Conservation (phyloP, 169 alveolate genomes). For the Plasmodium inui region DNA sequence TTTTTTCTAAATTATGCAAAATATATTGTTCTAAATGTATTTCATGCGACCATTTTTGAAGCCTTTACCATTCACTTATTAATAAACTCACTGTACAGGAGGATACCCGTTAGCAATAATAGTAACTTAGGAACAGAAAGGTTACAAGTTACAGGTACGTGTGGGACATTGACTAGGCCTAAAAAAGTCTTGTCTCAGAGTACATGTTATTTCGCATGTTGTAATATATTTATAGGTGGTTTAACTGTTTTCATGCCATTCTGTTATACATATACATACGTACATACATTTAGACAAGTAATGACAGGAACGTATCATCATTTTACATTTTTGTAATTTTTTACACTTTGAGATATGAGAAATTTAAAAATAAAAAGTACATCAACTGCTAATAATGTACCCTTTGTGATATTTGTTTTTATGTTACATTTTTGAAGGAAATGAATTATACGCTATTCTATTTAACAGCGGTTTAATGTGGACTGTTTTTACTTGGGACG, state of each 20-base stretch:
- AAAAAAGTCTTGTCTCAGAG: background rate
- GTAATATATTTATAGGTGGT: background rate
- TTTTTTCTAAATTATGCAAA: background rate
- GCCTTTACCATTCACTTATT: background rate
- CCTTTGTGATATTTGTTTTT: background rate
- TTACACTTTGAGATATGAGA: background rate
- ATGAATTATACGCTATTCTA: background rate
- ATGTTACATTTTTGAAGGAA: background rate
- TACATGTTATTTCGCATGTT: background rate
- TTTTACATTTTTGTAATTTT: background rate
- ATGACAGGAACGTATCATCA: background rate
- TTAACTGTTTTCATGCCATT: background rate
- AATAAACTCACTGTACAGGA: background rate
- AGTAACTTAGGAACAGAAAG: background rate
- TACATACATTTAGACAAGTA: background rate
- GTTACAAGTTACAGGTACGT: background rate
- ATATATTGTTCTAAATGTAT: background rate
- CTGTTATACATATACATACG: background rate
- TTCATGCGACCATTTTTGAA: background rate
- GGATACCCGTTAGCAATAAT: background rate
- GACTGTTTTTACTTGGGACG: background rate
- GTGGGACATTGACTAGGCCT: background rate
- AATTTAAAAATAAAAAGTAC: background rate
- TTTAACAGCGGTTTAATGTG: background rate
- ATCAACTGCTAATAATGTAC: background rate